Evolutionary conservation across 768 basidiomycete genomes (phyloP), one percentile per base, ranked within the genome.

Genomic region (Lactarius psammicola): DNA sequence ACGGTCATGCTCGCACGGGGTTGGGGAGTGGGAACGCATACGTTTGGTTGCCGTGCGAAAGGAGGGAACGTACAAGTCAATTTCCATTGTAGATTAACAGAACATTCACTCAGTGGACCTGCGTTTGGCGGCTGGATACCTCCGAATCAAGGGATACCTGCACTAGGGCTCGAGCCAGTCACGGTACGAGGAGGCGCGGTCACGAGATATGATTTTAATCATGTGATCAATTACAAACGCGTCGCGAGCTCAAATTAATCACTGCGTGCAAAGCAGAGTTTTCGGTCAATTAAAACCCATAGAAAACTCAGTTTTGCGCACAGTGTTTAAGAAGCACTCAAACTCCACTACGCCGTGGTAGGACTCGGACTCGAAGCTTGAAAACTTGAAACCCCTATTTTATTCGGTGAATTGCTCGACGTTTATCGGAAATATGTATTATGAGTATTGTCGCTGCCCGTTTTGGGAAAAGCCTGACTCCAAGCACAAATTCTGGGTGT

Each of bases 51-150:
- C 73, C 46, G 71, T 72, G 69, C 76, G 77, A 69, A 81, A 78
- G n/a, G 78, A 71, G 34, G 79, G 75, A 20, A 82, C 78, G 40
- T 82, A 81, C 75, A 83, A 80, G 76, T 86, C 83, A 62, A 86
- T 72, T 70, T 87, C 84, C 84, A 89, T 86, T 68, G 76, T 76
- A n/a, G 11, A 34, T 33, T 36, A 33, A 34, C 8, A 20, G 42
- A 23, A 36, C 31, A 26, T 30, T 33, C 38, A 20, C 56, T 30
- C 26, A 54, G 13, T 54, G 20, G 53, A 30, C 54, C 9, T n/a
- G 49, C 49, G 13, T 51, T 51, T 23, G 18, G 33, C 30, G 46
- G 10, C 26, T 26, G 46, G 46, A 49, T 23, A 49, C 46, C 44
- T n/a, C 10, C 3, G 44, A 8, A 7, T 36, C 36, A 36, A 26